A percentile compares a stretch with the other conserved stretches of the same genome.
Evolutionary conservation across 352 stramenopile genomes (phyloP).

Genomic region (Phytophthora cactorum): DNA sequence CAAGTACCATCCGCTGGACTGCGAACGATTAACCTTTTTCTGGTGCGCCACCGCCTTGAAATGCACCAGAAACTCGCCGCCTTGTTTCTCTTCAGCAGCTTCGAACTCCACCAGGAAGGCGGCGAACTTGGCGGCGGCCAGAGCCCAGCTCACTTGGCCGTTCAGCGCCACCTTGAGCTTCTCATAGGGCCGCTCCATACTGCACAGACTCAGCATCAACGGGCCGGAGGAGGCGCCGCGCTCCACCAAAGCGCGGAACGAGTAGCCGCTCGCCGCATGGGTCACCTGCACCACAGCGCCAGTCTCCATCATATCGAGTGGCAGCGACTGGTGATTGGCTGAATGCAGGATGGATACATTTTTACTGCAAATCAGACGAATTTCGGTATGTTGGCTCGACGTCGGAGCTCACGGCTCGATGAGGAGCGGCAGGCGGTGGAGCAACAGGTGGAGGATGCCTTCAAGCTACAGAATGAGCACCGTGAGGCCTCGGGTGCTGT

Average conservation of each 20-base stretch:
- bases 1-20: slow-evolving; percentile 65
- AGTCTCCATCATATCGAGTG: slow-evolving; percentile 38
- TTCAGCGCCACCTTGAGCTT: slow-evolving; percentile 83
- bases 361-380: slow-evolving; percentile 24
- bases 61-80: slow-evolving; percentile 30
- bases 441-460: slow-evolving; percentile 51
- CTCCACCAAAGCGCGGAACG: slow-evolving; percentile 62
- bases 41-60: slow-evolving; percentile 72
- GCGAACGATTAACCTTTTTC: slow-evolving; percentile 65
- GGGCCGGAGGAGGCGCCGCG: slow-evolving; percentile 31
- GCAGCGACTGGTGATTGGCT: slow-evolving; percentile 10
- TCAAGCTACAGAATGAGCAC: slow-evolving; percentile 18
- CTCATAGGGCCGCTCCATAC: slow-evolving; percentile 73
- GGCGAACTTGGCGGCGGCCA: slow-evolving; percentile 70
- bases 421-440: slow-evolving; percentile 58
- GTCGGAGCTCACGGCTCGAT: slow-evolving; percentile 50
- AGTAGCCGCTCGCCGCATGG: slow-evolving; percentile 46
- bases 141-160: slow-evolving; percentile 63
- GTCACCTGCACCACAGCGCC: slow-evolving; percentile 64
- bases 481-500: slow-evolving; percentile 1
- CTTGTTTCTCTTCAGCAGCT: slow-evolving; percentile 4
- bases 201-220: slow-evolving; percentile 60
- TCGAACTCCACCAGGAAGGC: slow-evolving; percentile 64
- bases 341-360: slow-evolving; percentile 11
- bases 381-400: slow-evolving; percentile 28